Conservation (phyloP, 2,329 filamentous ascomycete genomes). For the Aspergillus ochraceoroseus region DNA sequence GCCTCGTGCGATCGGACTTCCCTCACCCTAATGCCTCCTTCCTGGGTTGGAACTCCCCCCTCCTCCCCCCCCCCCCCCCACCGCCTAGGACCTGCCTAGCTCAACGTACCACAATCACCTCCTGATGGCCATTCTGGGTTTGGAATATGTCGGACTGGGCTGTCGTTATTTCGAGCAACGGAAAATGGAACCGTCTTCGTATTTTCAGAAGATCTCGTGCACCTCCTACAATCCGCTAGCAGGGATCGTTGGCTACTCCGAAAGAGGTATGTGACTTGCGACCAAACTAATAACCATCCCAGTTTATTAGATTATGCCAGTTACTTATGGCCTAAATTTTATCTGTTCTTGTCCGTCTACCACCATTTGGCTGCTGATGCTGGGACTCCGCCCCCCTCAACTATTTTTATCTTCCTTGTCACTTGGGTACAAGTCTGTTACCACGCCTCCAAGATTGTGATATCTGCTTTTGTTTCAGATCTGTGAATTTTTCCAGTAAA, state of each 20-base stretch:
- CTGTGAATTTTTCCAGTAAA: conserved; percentile 10
- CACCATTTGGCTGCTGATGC: not conserved
- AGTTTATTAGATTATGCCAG: conserved; percentile 2
- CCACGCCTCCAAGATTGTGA: conserved; percentile 1
- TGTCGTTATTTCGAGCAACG: too few species aligned
- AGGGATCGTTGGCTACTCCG: too few species aligned
- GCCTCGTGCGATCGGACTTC: too few species aligned
- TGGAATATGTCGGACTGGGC: too few species aligned
- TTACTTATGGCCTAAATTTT: not conserved
- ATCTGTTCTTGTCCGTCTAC: not conserved
- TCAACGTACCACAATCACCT: too few species aligned
- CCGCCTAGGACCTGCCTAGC: too few species aligned
- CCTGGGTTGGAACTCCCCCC: not conserved
- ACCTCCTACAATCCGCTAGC: too few species aligned
- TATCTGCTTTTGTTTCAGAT: conserved; percentile 7
- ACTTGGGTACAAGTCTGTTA: not conserved
- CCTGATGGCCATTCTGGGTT: too few species aligned
- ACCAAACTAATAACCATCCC: not conserved
- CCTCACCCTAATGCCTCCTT: not conserved
- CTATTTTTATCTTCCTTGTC: conserved; percentile 1
- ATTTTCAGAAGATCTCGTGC: too few species aligned
- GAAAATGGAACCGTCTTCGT: too few species aligned
- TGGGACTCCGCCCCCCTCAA: not conserved
- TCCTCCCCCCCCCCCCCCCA: too few species aligned
- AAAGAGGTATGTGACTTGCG: conserved; percentile 4